Evolutionary conservation across 2,329 filamentous ascomycete species (phyloP).

Genomic region (Venturia nashicola): DNA sequence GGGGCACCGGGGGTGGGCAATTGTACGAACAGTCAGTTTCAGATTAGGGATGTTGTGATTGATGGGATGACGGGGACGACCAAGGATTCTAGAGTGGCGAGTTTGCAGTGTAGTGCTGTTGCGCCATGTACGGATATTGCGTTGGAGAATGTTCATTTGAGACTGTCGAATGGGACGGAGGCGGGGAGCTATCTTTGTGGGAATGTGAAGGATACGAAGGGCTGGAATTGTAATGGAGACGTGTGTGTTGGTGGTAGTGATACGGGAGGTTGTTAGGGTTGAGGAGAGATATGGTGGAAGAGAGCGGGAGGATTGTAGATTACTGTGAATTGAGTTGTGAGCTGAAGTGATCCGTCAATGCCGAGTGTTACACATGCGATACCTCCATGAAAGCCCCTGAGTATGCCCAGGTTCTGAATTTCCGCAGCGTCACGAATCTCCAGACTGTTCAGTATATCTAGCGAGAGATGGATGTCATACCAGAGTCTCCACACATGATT

Average conservation of each 20-base stretch:
- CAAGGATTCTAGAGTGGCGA: conserved; percentile 13
- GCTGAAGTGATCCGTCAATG: neutral
- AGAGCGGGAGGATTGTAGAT: no score
- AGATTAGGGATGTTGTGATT: conserved; percentile 24
- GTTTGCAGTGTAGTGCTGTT: conserved; percentile 19
- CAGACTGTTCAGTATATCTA: neutral
- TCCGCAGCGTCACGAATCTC: neutral
- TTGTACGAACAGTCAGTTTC: conserved; percentile 28
- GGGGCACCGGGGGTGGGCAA: conserved; percentile 25
- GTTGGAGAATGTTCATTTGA: conserved; percentile 14
- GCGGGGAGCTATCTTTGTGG: neutral
- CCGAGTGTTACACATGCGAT: no score
- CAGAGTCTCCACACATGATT: neutral
- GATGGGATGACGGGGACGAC: conserved; percentile 21
- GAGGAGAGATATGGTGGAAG: no score
- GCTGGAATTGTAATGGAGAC: neutral
- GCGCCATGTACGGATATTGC: conserved; percentile 16
- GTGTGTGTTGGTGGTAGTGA: neutral
- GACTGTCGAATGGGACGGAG: neutral
- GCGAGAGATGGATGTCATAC: neutral
- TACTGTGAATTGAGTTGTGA: no score
- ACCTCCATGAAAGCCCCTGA: no score
- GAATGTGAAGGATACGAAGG: neutral
- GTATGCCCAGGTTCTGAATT: no score
- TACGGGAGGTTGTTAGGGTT: neutral